These are phyloP conservation scores for Debaryomyces psychrophilus DNA, from an alignment of 1,139 yeast genomes.

Conservation along the genomic window DNA sequence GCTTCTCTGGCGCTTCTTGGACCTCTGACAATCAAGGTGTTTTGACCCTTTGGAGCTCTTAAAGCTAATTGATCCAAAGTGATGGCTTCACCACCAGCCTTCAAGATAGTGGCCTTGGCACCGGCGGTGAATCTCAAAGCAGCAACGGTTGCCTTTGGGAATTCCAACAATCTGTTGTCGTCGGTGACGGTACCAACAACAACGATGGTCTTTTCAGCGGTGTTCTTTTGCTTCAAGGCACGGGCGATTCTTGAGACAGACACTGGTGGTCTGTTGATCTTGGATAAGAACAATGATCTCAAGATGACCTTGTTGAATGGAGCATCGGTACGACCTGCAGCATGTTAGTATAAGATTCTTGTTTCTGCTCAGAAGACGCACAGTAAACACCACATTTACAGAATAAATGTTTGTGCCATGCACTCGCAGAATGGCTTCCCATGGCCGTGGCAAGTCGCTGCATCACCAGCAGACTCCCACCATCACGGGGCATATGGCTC, in stretches of 20 bases:
- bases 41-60: conserved; percentile 99
- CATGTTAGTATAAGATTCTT: conserved; percentile 47
- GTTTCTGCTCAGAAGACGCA: conserved; percentile 67
- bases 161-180: conserved; percentile 89
- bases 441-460: background rate
- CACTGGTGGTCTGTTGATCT: conserved; percentile 99
- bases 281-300: conserved; percentile 92
- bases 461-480: conserved; percentile 7
- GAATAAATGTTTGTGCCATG: conserved; percentile 27
- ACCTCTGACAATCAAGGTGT: conserved; percentile 98
- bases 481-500: background rate
- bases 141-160: conserved; percentile 97
- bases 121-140: conserved; percentile 99
- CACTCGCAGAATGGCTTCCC: conserved; percentile 59
- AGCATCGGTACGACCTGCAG: conserved; percentile 93
- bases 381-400: conserved; percentile 26
- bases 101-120: conserved; percentile 96
- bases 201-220: conserved; percentile 90
- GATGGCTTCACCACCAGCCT: conserved; percentile 99
- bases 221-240: conserved; percentile 81
- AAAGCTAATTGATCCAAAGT: conserved; percentile 98
- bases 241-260: conserved; percentile 90
- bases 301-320: conserved; percentile 98
- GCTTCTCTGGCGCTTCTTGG: conserved; percentile 99
- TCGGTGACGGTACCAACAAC: conserved; percentile 99